Base-by-base conservation (phyloP, 1,284 basidiomycete genomes). In the Austroboletus niveus region DNA sequence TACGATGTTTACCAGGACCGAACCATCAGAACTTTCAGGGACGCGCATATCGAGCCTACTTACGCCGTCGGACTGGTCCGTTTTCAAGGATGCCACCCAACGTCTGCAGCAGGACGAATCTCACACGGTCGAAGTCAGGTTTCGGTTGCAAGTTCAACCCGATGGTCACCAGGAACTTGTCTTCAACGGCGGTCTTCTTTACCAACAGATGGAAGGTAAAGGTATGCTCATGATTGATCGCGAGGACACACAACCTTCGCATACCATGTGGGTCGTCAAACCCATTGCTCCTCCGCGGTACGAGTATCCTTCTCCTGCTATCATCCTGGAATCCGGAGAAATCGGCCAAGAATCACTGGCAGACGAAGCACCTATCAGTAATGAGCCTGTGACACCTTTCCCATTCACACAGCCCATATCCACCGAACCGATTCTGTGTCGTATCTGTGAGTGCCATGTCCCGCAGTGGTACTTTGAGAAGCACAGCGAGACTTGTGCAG, bases 401-500 rank as follows among this genome's bases (percentile, higher is more conserved):
- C 87, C 88, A 5, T 84, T 87, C 65, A 79, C 79, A 42, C 80
- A 84, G 9, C 82, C 88, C 27, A 86, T 97, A 66, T 89, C 85
- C 61, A 84, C 83, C 24, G 86, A 94, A 59, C 87, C 85, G n/a
- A 89, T 99, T 38, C 79, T 99, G 17, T 99, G 97, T 74, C 92
- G 97, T 44, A 99, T 99, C 59, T 99, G 97, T 76, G 97, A 99
- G 72, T 86, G 91, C 63, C 88, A 92, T 62, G 89, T 99, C 49
- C 95, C 97, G 2, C 90, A 96, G 53, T 99, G 97, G 95, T 99
- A 96, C 76, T 99, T 99, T 68, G 97, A 98, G 73, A 98, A 98
- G 75, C 97, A 99, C 76, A 98, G 95, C 77, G 97, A 99, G 74
- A 99, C 96, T 10, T 99, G 97, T 69, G 93, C 87, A 62, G 97